phyloP scores from a whole-genome alignment of 192 early-diverging fungal genomes.

The Gonapodya sp. region DNA sequence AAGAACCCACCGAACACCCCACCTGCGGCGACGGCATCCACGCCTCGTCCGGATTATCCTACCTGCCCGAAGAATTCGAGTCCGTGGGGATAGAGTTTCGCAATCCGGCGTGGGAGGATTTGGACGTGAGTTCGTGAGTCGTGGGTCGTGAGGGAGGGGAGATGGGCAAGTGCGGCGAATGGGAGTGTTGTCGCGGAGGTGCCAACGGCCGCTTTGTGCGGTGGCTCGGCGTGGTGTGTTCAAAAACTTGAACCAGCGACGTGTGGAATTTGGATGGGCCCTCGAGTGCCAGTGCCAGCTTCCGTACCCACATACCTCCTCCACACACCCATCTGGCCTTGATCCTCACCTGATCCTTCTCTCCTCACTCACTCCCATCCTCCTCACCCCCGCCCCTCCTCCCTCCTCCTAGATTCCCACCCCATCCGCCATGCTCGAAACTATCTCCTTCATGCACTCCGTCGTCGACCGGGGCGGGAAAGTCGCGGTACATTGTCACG shows the following conservation, averaged over 20 bases:
- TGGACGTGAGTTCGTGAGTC: background rate
- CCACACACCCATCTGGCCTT: too few species aligned
- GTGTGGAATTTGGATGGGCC: too few species aligned
- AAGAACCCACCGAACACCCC: background rate
- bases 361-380: too few species aligned
- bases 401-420: background rate
- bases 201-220: background rate
- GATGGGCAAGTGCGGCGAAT: too few species aligned
- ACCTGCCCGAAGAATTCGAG: background rate
- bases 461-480: background rate
- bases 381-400: too few species aligned
- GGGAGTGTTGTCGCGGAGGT: background rate
- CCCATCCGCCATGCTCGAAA: background rate
- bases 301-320: too few species aligned
- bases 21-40: background rate
- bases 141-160: too few species aligned
- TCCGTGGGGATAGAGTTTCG: background rate
- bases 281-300: too few species aligned
- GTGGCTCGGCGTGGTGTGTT: too few species aligned
- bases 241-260: too few species aligned
- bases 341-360: too few species aligned
- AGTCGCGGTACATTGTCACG: background rate
- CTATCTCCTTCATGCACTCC: background rate
- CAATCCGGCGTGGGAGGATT: constrained; percentile 11
- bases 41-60: background rate